Percentiles rank a stretch among this genome's conserved stretches.
Evolutionary conservation across 1,284 basidiomycete genomes (phyloP).

Genomic region (Moesziomyces antarcticus): DNA sequence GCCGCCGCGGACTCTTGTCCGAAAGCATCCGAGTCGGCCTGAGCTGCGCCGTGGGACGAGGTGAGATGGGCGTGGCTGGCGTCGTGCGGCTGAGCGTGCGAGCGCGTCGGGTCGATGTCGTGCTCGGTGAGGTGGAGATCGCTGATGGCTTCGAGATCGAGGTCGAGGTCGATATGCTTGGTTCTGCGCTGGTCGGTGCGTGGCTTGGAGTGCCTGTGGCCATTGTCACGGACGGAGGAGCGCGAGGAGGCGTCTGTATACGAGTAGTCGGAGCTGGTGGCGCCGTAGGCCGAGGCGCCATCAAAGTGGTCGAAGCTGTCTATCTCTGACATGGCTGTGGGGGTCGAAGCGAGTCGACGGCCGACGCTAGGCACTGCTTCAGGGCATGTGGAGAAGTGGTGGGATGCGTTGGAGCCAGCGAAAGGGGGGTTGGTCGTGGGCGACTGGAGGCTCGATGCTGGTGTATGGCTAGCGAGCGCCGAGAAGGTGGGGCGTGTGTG

Average conservation of each 20-base stretch:
- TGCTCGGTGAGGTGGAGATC: constrained; percentile 50
- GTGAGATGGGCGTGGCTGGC: constrained; percentile 5
- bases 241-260: constrained; percentile 18
- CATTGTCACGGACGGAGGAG: constrained; percentile 5
- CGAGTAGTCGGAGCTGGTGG: constrained; percentile 49
- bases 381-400: constrained; percentile 18
- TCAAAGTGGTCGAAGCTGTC: constrained; percentile 61
- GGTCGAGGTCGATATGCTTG: constrained; percentile 49
- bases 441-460: background rate
- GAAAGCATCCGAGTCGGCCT: constrained; percentile 2
- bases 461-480: no score
- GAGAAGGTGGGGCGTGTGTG: background rate
- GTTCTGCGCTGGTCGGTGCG: constrained; percentile 6
- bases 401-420: background rate
- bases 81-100: constrained; percentile 8
- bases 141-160: constrained; percentile 56
- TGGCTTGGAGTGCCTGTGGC: constrained; percentile 20
- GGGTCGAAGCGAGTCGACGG: constrained; percentile 18
- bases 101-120: constrained; percentile 32
- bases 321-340: constrained; percentile 34
- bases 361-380: constrained; percentile 3
- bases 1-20: constrained; percentile 22
- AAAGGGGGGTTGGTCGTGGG: no score
- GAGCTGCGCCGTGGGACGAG: background rate
- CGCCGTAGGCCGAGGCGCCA: constrained; percentile 51